A percentile compares a stretch with the other conserved stretches of the same genome.
Conservation (phyloP, 148 eudicot species). For the Polygonum aviculare region DNA sequence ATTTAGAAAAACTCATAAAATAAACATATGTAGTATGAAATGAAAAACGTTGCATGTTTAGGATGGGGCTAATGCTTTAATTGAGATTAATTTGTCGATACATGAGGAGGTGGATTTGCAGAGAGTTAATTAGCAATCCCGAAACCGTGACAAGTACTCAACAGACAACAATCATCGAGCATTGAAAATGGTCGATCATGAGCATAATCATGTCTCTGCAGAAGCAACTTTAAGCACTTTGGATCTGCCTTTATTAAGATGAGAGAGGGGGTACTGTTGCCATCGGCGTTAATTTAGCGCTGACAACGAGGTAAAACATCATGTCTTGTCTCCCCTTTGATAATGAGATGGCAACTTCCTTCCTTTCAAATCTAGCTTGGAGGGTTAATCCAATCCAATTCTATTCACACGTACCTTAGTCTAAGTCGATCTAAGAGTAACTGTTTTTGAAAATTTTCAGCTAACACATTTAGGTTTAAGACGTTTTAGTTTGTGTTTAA, state of each 20-base stretch:
- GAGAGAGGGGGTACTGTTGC: not conserved
- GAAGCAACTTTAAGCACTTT: not conserved
- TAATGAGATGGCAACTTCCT: not conserved
- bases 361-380: not conserved
- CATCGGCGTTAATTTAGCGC: not conserved
- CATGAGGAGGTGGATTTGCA: not conserved
- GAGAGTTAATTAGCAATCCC: not conserved
- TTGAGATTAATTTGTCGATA: not conserved
- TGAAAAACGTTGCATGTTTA: no score
- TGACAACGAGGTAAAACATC: constrained; percentile 7
- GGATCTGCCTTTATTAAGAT: constrained; percentile 6
- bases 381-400: no score
- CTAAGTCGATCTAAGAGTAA: no score
- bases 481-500: not conserved
- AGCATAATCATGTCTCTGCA: not conserved
- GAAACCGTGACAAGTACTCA: not conserved
- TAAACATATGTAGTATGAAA: no score
- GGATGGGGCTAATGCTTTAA: no score
- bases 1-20: no score
- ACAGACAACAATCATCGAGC: not conserved
- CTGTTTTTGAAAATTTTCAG: no score
- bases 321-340: not conserved
- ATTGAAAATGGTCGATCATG: not conserved
- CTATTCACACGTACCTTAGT: no score
- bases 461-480: no score